Evolutionary conservation across 1,284 basidiomycete genomes (phyloP).

Genomic region (Trichosporon asahii): DNA sequence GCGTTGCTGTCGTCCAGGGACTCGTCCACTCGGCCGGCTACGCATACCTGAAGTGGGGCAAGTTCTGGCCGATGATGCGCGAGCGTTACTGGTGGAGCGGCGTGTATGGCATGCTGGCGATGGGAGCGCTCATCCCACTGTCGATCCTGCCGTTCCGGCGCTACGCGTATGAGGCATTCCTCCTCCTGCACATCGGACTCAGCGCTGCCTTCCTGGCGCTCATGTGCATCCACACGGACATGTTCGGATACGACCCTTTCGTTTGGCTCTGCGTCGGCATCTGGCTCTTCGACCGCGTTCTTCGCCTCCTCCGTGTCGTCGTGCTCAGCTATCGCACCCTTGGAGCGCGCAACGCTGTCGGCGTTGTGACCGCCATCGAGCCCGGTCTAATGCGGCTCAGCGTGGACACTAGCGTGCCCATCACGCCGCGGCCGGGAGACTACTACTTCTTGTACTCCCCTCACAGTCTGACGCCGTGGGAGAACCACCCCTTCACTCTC

Average conservation of each 20-base stretch:
- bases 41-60: background rate
- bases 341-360: constrained; percentile 22
- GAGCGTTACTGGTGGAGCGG: constrained; percentile 16
- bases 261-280: constrained; percentile 35
- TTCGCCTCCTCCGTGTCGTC: constrained; percentile 30
- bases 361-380: constrained; percentile 17
- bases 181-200: constrained; percentile 35
- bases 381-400: constrained; percentile 32
- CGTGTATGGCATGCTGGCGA: constrained; percentile 23
- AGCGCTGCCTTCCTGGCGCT: constrained; percentile 27
- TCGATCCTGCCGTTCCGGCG: constrained; percentile 29
- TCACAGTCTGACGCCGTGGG: constrained; percentile 28
- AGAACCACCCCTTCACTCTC: constrained; percentile 40
- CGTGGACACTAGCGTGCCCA: constrained; percentile 23
- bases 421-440: constrained; percentile 28
- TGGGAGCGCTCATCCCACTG: constrained; percentile 26
- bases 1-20: constrained; percentile 28
- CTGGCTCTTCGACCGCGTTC: constrained; percentile 32
- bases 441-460: constrained; percentile 40
- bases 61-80: background rate
- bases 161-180: constrained; percentile 34
- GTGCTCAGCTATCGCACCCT: constrained; percentile 27
- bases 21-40: constrained; percentile 29
- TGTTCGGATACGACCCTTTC: constrained; percentile 27
- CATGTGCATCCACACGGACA: constrained; percentile 31